Conservation (phyloP, 1,284 basidiomycete species). For the Laetiporus sulphureus region DNA sequence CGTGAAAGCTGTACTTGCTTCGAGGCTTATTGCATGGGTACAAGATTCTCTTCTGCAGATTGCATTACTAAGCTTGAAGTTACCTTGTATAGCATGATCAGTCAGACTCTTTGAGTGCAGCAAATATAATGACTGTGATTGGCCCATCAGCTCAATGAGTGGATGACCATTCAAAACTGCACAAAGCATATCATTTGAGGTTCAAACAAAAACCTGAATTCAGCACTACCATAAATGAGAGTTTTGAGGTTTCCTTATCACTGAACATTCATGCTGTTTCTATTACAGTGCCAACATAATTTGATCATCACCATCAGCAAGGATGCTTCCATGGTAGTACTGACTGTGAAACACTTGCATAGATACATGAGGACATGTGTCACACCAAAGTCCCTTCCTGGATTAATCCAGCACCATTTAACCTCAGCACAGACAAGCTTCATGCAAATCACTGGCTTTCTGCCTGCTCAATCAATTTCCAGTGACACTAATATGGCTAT, state of each 20-base stretch:
- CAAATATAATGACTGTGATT: too few relatives aligned
- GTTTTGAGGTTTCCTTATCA: not conserved
- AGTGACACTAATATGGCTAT: not conserved
- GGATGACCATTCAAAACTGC: too few relatives aligned
- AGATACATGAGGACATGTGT: not conserved
- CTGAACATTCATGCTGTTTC: not conserved
- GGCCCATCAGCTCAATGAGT: too few relatives aligned
- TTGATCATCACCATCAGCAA: not conserved
- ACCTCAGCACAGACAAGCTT: not conserved
- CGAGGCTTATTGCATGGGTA: not conserved
- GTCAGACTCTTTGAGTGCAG: too few relatives aligned
- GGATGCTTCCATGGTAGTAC: not conserved
- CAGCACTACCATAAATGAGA: not conserved
- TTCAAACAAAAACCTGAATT: not conserved
- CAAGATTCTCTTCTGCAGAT: too few relatives aligned
- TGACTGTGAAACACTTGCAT: not conserved
- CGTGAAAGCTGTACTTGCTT: not conserved
- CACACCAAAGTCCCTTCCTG: not conserved
- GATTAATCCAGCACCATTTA: not conserved
- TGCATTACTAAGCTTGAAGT: too few relatives aligned
- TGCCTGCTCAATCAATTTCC: not conserved
- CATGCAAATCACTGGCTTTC: not conserved
- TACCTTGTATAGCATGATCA: too few relatives aligned
- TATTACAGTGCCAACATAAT: not conserved
- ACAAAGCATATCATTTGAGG: not conserved